A percentile compares a stretch with the other conserved stretches of the same genome.
Conservation (phyloP, 495 filamentous ascomycete species). For the Friedmanniomyces simplex region DNA sequence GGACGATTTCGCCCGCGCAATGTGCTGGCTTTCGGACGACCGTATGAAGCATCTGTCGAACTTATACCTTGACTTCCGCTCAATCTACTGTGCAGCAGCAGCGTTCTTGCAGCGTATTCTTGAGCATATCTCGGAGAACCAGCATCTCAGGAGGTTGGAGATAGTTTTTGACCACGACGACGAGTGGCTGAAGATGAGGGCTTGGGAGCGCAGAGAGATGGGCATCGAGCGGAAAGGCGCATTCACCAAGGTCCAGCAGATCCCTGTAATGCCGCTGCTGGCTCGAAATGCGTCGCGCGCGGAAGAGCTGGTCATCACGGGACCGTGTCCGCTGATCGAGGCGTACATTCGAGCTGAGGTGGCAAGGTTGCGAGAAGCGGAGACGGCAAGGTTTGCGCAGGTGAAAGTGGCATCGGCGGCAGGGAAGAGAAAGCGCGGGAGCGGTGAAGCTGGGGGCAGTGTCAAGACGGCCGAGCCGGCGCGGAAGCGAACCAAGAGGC, state of each 20-base stretch:
- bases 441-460: neutral
- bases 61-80: neutral
- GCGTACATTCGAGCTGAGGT: neutral
- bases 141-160: neutral
- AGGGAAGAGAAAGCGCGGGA: neutral
- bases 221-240: neutral
- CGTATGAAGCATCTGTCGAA: neutral
- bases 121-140: neutral
- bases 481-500: neutral
- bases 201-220: neutral
- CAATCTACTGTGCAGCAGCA: neutral
- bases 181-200: neutral
- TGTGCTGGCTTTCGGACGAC: neutral
- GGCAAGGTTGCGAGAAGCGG: too few relatives aligned
- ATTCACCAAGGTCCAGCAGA: neutral
- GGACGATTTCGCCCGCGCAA: neutral
- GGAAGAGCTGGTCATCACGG: neutral
- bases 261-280: neutral
- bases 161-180: neutral
- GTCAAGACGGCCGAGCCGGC: neutral
- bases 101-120: neutral
- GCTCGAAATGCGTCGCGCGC: neutral
- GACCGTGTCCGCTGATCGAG: neutral
- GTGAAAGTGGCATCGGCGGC: too few relatives aligned
- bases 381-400: neutral